Conservation (phyloP, 2,329 filamentous ascomycete species). For the Cladosporium velox region DNA sequence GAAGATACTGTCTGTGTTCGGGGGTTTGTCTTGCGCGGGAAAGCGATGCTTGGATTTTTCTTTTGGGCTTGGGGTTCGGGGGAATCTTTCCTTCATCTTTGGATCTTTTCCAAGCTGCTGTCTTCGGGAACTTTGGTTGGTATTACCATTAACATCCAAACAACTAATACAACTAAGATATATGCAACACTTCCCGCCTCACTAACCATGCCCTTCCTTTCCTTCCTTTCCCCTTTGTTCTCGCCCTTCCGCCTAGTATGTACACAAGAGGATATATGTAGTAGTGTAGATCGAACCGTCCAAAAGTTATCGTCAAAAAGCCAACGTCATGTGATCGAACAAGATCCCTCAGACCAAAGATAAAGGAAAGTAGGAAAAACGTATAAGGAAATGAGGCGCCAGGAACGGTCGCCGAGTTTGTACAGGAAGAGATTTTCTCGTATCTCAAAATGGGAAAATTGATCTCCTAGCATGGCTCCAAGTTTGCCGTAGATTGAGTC, state of each 20-base stretch:
- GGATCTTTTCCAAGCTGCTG: not conserved
- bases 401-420: not conserved
- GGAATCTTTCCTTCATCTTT: not conserved
- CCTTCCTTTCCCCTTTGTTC: not conserved
- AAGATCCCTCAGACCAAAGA: not conserved
- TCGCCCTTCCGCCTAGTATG: not conserved
- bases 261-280: conserved; percentile 4
- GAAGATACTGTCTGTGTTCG: too few relatives aligned
- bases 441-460: not conserved
- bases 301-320: not conserved
- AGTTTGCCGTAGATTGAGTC: not conserved
- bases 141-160: not conserved
- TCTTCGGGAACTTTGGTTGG: not conserved
- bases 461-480: not conserved
- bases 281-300: not conserved
- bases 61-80: too few relatives aligned
- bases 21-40: too few relatives aligned
- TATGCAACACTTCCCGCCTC: not conserved
- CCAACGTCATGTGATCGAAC: not conserved
- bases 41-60: too few relatives aligned
- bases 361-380: not conserved
- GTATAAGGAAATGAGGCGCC: not conserved
- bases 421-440: not conserved
- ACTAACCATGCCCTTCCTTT: not conserved
- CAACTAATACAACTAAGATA: not conserved